These are phyloP conservation scores for Backusella parvicylindrica DNA, from an alignment of 192 early-diverging fungal species.

Conservation along the genomic window DNA sequence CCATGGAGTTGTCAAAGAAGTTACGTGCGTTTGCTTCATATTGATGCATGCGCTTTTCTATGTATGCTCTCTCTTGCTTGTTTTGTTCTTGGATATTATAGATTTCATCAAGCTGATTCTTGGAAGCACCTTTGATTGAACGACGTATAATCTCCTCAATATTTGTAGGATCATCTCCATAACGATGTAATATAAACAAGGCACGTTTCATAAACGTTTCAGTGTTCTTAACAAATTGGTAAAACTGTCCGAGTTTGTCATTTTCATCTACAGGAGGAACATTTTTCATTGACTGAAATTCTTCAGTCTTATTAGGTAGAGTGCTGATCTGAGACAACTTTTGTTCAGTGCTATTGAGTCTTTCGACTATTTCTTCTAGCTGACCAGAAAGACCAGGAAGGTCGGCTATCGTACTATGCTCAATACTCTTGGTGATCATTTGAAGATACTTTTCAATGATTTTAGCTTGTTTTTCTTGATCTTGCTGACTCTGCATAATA, in stretches of 20 bases:
- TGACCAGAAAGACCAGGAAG: slow-evolving; percentile 17
- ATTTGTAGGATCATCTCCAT: slow-evolving; percentile 16
- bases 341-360: slow-evolving; percentile 18
- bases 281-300: background rate
- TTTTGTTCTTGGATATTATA: slow-evolving; percentile 1
- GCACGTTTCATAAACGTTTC: slow-evolving; percentile 29
- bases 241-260: background rate
- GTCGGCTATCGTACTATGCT: slow-evolving; percentile 21
- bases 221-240: slow-evolving; percentile 13
- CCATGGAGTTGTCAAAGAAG: slow-evolving; percentile 29
- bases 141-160: slow-evolving; percentile 28
- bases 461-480: slow-evolving; percentile 21
- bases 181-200: slow-evolving; percentile 16
- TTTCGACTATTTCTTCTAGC: slow-evolving; percentile 23
- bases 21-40: slow-evolving; percentile 31
- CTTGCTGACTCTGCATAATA: slow-evolving; percentile 2
- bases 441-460: slow-evolving; percentile 27
- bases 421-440: slow-evolving; percentile 20
- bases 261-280: background rate
- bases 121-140: slow-evolving; percentile 23
- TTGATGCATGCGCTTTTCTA: slow-evolving; percentile 21
- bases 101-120: slow-evolving; percentile 12
- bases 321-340: background rate
- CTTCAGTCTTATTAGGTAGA: background rate
- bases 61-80: slow-evolving; percentile 10